Evolutionary conservation across 208 protist genomes (phyloP).

Genomic region (Trypanosoma vivax): DNA sequence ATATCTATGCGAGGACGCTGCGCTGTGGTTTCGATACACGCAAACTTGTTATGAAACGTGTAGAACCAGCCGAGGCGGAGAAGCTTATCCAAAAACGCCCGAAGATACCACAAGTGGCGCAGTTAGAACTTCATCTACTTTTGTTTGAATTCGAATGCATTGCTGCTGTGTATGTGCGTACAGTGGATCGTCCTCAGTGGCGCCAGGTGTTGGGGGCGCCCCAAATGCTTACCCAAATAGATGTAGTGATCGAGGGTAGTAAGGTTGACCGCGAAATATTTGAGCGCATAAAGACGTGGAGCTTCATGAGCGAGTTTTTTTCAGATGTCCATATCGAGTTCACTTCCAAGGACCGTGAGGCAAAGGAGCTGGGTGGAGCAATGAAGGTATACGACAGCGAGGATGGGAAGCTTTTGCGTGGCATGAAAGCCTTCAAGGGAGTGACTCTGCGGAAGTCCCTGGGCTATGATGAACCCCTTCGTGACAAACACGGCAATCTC

Average conservation of each 20-base stretch:
- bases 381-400: slow-evolving; percentile 54
- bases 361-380: slow-evolving; percentile 17
- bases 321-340: slow-evolving; percentile 84
- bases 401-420: slow-evolving; percentile 56
- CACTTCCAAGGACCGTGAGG: slow-evolving; percentile 24
- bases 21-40: slow-evolving; percentile 63
- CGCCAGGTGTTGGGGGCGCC: slow-evolving; percentile 49
- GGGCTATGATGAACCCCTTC: slow-evolving; percentile 67
- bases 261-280: slow-evolving; percentile 52
- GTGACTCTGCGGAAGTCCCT: slow-evolving; percentile 57
- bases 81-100: slow-evolving; percentile 28
- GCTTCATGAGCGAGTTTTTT: slow-evolving; percentile 81
- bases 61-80: slow-evolving; percentile 48
- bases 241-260: slow-evolving; percentile 46
- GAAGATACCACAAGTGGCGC: slow-evolving; percentile 63
- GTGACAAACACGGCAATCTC: slow-evolving; percentile 37
- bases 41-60: slow-evolving; percentile 57
- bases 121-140: slow-evolving; percentile 81
- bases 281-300: slow-evolving; percentile 70
- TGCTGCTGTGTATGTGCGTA: slow-evolving; percentile 59
- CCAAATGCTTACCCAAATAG: slow-evolving; percentile 78
- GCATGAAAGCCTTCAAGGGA: slow-evolving; percentile 49
- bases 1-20: slow-evolving; percentile 53
- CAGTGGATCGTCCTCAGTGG: slow-evolving; percentile 67
- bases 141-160: slow-evolving; percentile 64